Evolutionary conservation across 331 rosid genomes (phyloP), one percentile per base, ranked within the genome.

Genomic region (Pyrus hybrid): DNA sequence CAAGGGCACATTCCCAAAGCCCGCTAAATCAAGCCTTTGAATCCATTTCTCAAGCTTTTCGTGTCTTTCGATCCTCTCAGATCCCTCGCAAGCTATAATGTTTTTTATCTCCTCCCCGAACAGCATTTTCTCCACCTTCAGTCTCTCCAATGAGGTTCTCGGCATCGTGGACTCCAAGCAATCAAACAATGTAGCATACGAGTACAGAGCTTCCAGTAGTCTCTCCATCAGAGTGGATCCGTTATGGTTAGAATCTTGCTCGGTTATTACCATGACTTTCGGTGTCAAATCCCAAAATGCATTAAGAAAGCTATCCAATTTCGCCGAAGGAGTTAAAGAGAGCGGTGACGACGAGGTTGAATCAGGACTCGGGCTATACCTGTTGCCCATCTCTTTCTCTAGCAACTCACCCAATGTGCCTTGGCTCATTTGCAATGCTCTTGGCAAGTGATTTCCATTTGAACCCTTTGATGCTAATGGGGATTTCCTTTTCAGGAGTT

Each of bases 31-130:
- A 22, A 93, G 82, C 73, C 93, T 85, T 45, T 83, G 89, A 43
- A 87, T 72, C 98, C 98, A 91, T 73, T 88, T 93, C 20, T 85
- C 93, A 4, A 82, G 86, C 80, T 88, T 93, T 58, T 91, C 98
- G 43, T 93, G 98, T 61, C 98, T 86, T 75, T 91, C 97, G 73
- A 83, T 91, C 80, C 98, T 88, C 75, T 91, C 97, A 61, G 72
- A 77, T 60, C 98, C 98, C 76, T 93, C 98, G 65, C 98, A 93
- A 13, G 98, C 92, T 33, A 93, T 82, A 17, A 93, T 93, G 88
- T 85, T 91, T 83, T 91, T 93, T 37, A 89, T 93, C 81, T 93
- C 93, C 81, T 89, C 96, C 33, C 98, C 97, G 14, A 93, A 88
- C 7, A 89, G 83, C 97, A 93, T 89, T 86, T 91, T 93, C 88